Evolutionary conservation across 2,329 filamentous ascomycete species (phyloP), one percentile per base, ranked within the genome.

Genomic region (Fusarium xylarioides): DNA sequence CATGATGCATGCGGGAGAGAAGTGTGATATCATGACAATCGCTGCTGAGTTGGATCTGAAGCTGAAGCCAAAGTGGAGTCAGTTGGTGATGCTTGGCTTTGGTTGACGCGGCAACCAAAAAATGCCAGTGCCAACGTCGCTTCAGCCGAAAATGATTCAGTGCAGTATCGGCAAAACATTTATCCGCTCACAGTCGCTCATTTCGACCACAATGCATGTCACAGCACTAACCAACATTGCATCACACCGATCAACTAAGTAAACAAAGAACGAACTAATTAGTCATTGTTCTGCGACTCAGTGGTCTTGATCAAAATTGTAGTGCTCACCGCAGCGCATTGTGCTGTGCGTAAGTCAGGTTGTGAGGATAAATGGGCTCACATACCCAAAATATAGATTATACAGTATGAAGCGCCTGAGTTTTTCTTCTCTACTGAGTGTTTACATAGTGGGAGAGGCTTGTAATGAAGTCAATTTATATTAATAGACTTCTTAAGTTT

Each of bases 101-200:
- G 26, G 19, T 47, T 21, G 4, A 47, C 19, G 7, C 9, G 10
- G 44, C 26, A 47, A 47, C 26, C 14, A 16, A n/a, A 49, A 16
- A 9, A 11, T n/a, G 46, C 28, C 46, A 30, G 19, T n/a, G 28
- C n/a, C 19, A 49, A 49, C 7, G 12, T 28, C 18, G 4, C 26
- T 14, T 7, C 26, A 11, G 5, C 12, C 7, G 8, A n/a, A 7
- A 16, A 28, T n/a, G 28, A 49, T 5, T 49, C 26, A n/a, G 4
- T 6, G 6, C 28, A 49, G 28, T 14, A 4, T 30, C 28, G 19
- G 46, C 4, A 11, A 0, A 30, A 44, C 42, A 26, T 26, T 26
- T 4, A 19, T 26, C 42, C 16, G 11, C 42, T 26, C 0, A n/a
- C 11, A 10, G 16, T 0, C 4, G 10, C 10, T 4, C 15, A 43